Base-by-base conservation (phyloP, 2,329 filamentous ascomycete species). In the Coniochaeta sp. region DNA sequence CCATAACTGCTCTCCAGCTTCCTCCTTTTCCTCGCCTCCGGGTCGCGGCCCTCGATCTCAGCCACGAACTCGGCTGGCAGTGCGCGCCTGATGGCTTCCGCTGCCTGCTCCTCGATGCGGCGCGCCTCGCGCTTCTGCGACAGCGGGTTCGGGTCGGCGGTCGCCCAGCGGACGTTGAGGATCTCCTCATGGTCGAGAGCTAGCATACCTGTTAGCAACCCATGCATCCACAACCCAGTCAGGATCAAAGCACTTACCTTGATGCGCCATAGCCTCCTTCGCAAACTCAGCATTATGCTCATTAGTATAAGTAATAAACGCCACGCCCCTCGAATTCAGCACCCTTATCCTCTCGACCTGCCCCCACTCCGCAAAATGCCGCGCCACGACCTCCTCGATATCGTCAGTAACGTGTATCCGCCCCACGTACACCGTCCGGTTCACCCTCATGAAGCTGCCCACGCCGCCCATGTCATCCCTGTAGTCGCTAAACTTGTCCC, bases 401-500 rank as follows among this genome's bases (percentile, higher is more conserved):
- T 97, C 92, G 67, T 97, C 94, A 12, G 86, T 92, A 31, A 96
- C 92, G 67, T 96, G 90, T 67, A 99, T 96, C 47, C 91, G 78
- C 5, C 94, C 94, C 1, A 96, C 82, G 62, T 99, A 99, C 6
- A 99, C 76, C 1, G 94, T 99, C 28, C 94, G 79, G 65, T 99
- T 99, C 64, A 95, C 89, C 20, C 94, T 80, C 82, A 91, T 86
- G 64, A 99, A 99, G 55, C 83, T 90, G 24, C 94, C 94, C 2
- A 96, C 91, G 58, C 95, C 95, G 50, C 92, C 91, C 94, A 99
- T 97, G 67, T 97, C 92, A 66, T 97, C 92, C 62, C 91, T 78
- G 70, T 96, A 97, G 64, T 96, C 92, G 56, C 82, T 86, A 63
- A 90, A 88, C 73, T 95, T 96, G 75, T 96, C 92, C 53, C 92